phyloP scores from a whole-genome alignment of 495 filamentous ascomycete species.

The Trichoderma orchidacearum region DNA sequence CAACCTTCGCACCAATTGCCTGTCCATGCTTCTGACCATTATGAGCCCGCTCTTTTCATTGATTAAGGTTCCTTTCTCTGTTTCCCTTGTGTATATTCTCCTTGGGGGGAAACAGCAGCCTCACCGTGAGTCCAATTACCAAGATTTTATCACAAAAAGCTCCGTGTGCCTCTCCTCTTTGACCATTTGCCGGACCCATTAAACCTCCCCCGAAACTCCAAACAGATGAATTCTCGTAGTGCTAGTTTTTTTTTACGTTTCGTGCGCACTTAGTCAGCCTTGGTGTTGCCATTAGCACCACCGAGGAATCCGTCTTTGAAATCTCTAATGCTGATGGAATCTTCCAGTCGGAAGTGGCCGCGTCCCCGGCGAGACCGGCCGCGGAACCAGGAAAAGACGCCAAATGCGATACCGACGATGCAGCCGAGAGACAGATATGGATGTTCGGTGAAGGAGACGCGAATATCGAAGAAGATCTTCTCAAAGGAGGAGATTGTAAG shows the following conservation, averaged over 20 bases:
- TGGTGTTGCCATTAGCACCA: constrained; percentile 41
- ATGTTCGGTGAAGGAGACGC: constrained; percentile 52
- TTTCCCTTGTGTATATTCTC: no score
- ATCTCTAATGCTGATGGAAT: constrained; percentile 44
- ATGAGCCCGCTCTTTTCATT: no score
- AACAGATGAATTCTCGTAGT: neutral
- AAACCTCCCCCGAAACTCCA: neutral
- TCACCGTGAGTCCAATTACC: neutral
- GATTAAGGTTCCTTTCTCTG: no score
- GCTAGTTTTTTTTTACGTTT: neutral
- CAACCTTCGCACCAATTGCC: neutral
- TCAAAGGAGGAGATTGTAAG: constrained; percentile 67
- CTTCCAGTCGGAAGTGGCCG: constrained; percentile 67
- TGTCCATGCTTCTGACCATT: no score
- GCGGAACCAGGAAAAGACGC: constrained; percentile 38
- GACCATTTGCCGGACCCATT: neutral
- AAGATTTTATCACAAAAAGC: no score
- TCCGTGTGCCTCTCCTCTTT: neutral
- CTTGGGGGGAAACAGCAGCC: neutral
- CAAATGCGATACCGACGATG: constrained; percentile 39
- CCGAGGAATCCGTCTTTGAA: constrained; percentile 43
- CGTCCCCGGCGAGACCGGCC: constrained; percentile 42
- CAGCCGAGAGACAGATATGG: constrained; percentile 56
- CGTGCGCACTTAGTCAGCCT: constrained; percentile 51
- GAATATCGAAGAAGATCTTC: constrained; percentile 64